Conservation (phyloP, 495 filamentous ascomycete species). For the Penicillium waksmanii region DNA sequence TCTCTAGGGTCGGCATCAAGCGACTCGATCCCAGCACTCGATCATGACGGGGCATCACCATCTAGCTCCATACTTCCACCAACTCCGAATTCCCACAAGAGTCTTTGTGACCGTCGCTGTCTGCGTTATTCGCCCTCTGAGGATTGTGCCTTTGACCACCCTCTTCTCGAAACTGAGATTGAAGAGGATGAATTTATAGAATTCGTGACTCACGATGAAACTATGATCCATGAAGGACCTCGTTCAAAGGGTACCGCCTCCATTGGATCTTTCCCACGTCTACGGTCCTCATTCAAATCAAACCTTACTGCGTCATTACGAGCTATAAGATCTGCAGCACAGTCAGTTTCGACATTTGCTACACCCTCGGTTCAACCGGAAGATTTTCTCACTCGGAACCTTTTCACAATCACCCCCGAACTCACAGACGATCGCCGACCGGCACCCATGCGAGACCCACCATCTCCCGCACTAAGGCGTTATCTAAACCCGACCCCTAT, state of each 20-base stretch:
- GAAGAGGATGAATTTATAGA: slow-evolving; percentile 36
- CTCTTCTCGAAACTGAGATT: slow-evolving; percentile 49
- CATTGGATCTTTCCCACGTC: slow-evolving; percentile 40
- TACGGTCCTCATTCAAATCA: slow-evolving; percentile 74
- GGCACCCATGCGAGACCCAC: slow-evolving; percentile 70
- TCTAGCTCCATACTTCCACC: slow-evolving; percentile 41
- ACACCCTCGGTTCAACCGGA: slow-evolving; percentile 78
- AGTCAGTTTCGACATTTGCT: slow-evolving; percentile 76
- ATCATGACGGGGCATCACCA: slow-evolving; percentile 55
- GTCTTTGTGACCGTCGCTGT: slow-evolving; percentile 42
- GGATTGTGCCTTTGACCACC: slow-evolving; percentile 60
- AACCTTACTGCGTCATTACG: slow-evolving; percentile 92
- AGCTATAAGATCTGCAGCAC: slow-evolving; percentile 82
- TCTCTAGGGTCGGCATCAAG: slow-evolving; percentile 59
- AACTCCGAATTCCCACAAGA: slow-evolving; percentile 43
- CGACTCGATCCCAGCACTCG: slow-evolving; percentile 66
- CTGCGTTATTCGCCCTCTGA: slow-evolving; percentile 51
- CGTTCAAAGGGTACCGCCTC: slow-evolving; percentile 29
- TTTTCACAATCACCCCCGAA: slow-evolving; percentile 76
- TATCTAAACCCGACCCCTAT: slow-evolving; percentile 86
- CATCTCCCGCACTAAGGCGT: slow-evolving; percentile 83
- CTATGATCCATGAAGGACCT: slow-evolving; percentile 16
- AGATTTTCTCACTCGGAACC: slow-evolving; percentile 85
- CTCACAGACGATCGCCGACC: slow-evolving; percentile 90
- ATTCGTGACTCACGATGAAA: slow-evolving; percentile 22